These are phyloP conservation scores for Helicocarpus griseus DNA, from an alignment of 2,329 filamentous ascomycete species.

Conservation along the genomic window DNA sequence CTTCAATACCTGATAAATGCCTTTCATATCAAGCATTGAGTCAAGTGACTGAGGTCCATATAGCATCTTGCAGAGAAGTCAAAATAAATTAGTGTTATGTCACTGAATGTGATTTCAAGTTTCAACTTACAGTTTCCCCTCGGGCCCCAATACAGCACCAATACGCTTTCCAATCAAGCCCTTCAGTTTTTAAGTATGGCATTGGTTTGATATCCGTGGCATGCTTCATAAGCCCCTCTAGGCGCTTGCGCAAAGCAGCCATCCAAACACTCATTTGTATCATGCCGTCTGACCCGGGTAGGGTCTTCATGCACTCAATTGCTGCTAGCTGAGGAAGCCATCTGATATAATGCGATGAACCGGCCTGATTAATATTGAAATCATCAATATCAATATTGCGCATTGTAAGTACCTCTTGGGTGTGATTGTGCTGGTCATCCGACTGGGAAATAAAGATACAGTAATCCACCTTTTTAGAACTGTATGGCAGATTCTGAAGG, in stretches of 20 bases:
- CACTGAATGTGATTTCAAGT: neutral
- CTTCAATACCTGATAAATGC: neutral
- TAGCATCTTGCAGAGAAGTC: too few relatives aligned
- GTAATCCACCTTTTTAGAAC: conserved; percentile 1
- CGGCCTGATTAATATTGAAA: neutral
- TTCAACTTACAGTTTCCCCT: neutral
- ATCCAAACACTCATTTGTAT: neutral
- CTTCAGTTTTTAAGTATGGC: conserved; percentile 1
- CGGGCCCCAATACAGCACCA: neutral
- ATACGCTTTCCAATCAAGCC: neutral
- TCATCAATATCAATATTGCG: neutral
- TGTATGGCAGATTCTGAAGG: neutral
- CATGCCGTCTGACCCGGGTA: neutral
- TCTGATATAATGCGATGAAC: conserved; percentile 1
- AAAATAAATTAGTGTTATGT: too few relatives aligned
- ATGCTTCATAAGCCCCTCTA: neutral
- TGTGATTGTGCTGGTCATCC: neutral
- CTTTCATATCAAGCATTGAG: neutral
- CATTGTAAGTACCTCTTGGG: neutral
- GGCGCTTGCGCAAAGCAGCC: neutral
- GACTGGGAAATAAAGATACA: conserved; percentile 1
- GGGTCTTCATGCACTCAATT: neutral
- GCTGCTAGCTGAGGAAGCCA: conserved; percentile 1
- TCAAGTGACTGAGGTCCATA: neutral
- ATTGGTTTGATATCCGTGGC: neutral